A percentile compares a stretch with the other conserved stretches of the same genome.
phyloP scores from a whole-genome alignment of 345 rosid genomes.

The Carallia pectinifolia region DNA sequence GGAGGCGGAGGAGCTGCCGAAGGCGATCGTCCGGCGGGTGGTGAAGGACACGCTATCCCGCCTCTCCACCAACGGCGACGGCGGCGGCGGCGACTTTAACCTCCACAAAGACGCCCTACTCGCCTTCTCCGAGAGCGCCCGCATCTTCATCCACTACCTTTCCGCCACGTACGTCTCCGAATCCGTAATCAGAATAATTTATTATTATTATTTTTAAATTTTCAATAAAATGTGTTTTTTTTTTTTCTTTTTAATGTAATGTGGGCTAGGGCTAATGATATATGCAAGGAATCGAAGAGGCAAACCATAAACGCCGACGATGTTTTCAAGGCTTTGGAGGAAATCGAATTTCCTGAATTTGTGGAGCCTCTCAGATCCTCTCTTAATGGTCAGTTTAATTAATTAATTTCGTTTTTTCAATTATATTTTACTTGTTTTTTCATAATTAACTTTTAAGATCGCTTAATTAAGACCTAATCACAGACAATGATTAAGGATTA shows the following conservation, averaged over 20 bases:
- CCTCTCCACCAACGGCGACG: conserved; percentile 34
- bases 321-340: conserved; percentile 57
- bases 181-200: too few species aligned
- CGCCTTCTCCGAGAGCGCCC: conserved; percentile 68
- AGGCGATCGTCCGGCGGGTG: conserved; percentile 80
- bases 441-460: not conserved
- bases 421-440: not conserved
- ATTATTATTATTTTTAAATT: not conserved
- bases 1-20: conserved; percentile 76
- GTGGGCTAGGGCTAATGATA: conserved; percentile 56
- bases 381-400: conserved; percentile 41
- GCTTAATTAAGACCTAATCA: too few species aligned
- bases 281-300: conserved; percentile 68
- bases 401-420: not conserved
- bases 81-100: conserved; percentile 50
- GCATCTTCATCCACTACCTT: conserved; percentile 75
- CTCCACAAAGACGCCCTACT: conserved; percentile 61
- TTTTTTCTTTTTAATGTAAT: too few species aligned
- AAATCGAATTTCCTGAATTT: conserved; percentile 61
- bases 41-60: conserved; percentile 81
- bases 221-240: too few species aligned
- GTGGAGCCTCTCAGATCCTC: conserved; percentile 53
- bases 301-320: conserved; percentile 64
- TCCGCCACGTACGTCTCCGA: conserved; percentile 49
- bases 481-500: too few species aligned